These are phyloP conservation scores for Exophiala xenobiotica DNA, from an alignment of 2,329 filamentous ascomycete species.

Conservation along the genomic window DNA sequence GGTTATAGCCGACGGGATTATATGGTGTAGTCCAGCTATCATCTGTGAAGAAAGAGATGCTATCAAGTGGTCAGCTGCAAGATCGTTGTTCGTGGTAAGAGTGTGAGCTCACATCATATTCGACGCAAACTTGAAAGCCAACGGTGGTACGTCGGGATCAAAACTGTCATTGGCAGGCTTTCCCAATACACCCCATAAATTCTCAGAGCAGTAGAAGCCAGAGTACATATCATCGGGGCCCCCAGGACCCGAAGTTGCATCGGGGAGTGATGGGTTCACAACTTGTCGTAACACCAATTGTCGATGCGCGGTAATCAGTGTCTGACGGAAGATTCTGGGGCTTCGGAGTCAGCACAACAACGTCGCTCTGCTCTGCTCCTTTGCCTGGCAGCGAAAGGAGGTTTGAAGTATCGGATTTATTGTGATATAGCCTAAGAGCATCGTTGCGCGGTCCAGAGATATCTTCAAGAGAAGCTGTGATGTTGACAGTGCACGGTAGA, in stretches of 20 bases:
- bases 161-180: constrained; percentile 1
- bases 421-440: constrained; percentile 11
- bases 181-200: constrained; percentile 12
- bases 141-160: constrained; percentile 4
- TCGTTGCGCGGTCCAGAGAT: constrained; percentile 9
- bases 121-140: constrained; percentile 5
- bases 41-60: constrained; percentile 15
- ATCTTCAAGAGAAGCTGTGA: background rate
- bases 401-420: constrained; percentile 8
- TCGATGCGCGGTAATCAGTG: constrained; percentile 13
- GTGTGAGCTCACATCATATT: constrained; percentile 15
- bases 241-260: constrained; percentile 11
- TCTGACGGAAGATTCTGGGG: background rate
- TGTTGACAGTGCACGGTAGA: constrained; percentile 12
- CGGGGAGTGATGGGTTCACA: constrained; percentile 14
- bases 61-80: background rate
- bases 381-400: constrained; percentile 1
- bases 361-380: background rate
- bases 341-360: constrained; percentile 9
- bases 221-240: constrained; percentile 5
- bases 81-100: background rate
- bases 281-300: constrained; percentile 12
- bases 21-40: constrained; percentile 2
- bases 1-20: constrained; percentile 12
- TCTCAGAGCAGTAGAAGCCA: constrained; percentile 10